These are phyloP conservation scores for Massarina eburnea DNA, from an alignment of 2,329 filamentous ascomycete genomes.

Conservation along the genomic window DNA sequence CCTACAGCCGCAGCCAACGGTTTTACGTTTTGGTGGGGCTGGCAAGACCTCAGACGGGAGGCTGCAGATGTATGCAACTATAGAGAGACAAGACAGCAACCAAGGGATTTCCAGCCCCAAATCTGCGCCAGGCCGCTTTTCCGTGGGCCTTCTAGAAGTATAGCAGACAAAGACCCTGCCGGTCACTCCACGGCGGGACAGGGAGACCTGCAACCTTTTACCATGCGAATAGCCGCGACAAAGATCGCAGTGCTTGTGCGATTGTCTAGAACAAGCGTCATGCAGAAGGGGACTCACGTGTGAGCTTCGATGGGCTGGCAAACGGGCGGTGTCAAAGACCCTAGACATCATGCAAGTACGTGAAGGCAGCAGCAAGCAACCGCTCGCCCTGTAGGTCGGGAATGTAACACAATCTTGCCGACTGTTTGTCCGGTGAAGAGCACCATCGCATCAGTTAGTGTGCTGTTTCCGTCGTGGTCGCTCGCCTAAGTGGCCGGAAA, in stretches of 20 bases:
- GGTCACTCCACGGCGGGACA: not conserved
- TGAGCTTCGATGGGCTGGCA: not conserved
- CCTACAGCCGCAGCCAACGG: slow-evolving; percentile 26
- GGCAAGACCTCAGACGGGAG: slow-evolving; percentile 19
- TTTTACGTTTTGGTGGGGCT: slow-evolving; percentile 15
- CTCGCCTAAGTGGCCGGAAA: slow-evolving; percentile 9
- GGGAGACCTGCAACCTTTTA: not conserved
- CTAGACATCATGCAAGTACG: slow-evolving; percentile 15
- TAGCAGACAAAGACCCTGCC: not conserved
- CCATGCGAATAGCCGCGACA: not conserved
- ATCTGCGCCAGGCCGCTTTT: slow-evolving; percentile 19
- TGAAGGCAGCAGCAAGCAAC: slow-evolving; percentile 19
- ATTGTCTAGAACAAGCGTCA: not conserved
- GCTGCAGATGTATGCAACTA: slow-evolving; percentile 29
- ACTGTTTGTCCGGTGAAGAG: slow-evolving; percentile 27
- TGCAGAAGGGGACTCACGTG: not conserved
- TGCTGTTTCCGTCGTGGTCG: slow-evolving; percentile 8
- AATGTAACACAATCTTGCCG: slow-evolving; percentile 25
- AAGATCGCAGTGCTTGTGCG: not conserved
- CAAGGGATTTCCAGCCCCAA: slow-evolving; percentile 6
- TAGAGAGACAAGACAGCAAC: slow-evolving; percentile 6
- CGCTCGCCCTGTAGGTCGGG: slow-evolving; percentile 6
- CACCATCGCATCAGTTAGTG: slow-evolving; percentile 12
- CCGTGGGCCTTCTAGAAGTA: slow-evolving; percentile 22
- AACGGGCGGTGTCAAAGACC: slow-evolving; percentile 6